These are phyloP conservation scores for Aureobasidium sp. DNA, from an alignment of 2,329 filamentous ascomycete species.

Conservation along the genomic window DNA sequence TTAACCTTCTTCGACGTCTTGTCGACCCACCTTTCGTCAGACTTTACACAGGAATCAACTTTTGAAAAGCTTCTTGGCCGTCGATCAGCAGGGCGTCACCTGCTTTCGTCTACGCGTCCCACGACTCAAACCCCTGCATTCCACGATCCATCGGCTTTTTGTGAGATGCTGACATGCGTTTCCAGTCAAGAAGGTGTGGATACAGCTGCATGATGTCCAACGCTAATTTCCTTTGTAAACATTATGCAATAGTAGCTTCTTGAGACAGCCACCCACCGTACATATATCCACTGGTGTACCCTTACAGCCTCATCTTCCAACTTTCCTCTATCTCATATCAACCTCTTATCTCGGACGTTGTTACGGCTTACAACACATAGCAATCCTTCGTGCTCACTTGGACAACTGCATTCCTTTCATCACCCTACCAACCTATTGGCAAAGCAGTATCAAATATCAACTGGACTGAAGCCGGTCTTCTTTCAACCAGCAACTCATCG, in stretches of 20 bases:
- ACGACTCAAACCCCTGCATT: constrained; percentile 9
- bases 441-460: not conserved
- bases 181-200: constrained; percentile 7
- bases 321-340: not conserved
- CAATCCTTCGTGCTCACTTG: not conserved
- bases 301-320: not conserved
- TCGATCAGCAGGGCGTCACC: constrained; percentile 13
- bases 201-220: constrained; percentile 2
- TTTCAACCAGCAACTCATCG: constrained; percentile 3
- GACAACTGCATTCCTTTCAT: constrained; percentile 5
- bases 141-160: not conserved
- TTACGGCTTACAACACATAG: not conserved
- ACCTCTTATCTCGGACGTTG: not conserved
- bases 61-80: not conserved
- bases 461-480: constrained; percentile 11
- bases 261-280: not conserved
- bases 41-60: constrained; percentile 1
- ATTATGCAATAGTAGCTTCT: constrained; percentile 3
- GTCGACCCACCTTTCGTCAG: not conserved
- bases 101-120: constrained; percentile 5
- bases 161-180: constrained; percentile 3
- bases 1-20: not conserved
- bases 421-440: not conserved
- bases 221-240: constrained; percentile 9
- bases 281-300: constrained; percentile 6